A percentile compares a stretch with the other conserved stretches of the same genome.
Conservation (phyloP, 2,329 filamentous ascomycete genomes). For the Cercospora nicotianae region DNA sequence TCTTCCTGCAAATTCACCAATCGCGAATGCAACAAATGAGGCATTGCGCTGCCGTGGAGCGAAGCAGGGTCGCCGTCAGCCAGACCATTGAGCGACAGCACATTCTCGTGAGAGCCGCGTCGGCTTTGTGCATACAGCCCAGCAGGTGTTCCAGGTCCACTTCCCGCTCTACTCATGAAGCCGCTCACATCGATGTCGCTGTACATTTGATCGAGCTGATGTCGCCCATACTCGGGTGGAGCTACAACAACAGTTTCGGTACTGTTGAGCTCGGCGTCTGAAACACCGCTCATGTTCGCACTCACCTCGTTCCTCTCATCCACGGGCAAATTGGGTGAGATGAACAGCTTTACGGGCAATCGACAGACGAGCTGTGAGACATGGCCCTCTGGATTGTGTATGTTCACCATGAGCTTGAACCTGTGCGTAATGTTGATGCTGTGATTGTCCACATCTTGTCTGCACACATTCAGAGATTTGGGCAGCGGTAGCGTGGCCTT, state of each 20-base stretch:
- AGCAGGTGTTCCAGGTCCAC: constrained; percentile 67
- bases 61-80: constrained; percentile 49
- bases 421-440: constrained; percentile 93
- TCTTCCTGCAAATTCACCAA: constrained; percentile 55
- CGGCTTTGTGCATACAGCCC: constrained; percentile 66
- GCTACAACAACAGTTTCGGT: constrained; percentile 65
- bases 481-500: constrained; percentile 67
- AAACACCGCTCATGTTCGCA: constrained; percentile 45
- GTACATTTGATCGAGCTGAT: constrained; percentile 86
- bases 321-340: constrained; percentile 87
- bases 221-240: constrained; percentile 89
- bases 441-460: constrained; percentile 85
- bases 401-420: constrained; percentile 83
- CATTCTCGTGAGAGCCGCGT: constrained; percentile 77
- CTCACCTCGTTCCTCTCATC: constrained; percentile 80
- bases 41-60: constrained; percentile 50
- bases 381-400: constrained; percentile 94
- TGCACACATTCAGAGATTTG: constrained; percentile 75
- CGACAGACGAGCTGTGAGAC: constrained; percentile 90
- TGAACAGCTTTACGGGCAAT: constrained; percentile 88
- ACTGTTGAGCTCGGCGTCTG: constrained; percentile 48
- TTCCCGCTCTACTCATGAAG: constrained; percentile 58
- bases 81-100: constrained; percentile 59
- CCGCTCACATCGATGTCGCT: constrained; percentile 79
- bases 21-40: constrained; percentile 69